Base-by-base conservation (phyloP, 805 yeast genomes). In the Saccharomycopsis fibuligera region DNA sequence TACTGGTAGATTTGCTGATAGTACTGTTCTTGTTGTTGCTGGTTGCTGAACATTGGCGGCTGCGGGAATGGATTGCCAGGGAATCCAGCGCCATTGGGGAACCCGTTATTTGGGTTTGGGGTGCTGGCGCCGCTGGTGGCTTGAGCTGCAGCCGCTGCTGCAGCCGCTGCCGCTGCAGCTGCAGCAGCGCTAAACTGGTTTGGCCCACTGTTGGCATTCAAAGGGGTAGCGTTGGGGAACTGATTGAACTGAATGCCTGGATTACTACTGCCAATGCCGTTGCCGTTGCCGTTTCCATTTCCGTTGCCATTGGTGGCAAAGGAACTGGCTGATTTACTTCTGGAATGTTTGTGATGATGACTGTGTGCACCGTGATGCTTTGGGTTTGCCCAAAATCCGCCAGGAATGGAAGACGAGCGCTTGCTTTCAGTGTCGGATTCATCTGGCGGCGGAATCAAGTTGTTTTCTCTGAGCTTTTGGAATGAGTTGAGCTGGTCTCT, bases 91-190 rank as follows among this genome's bases (percentile, higher is more conserved):
- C 37, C 36, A 5, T 24, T 9, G 29, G 50, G 35, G 41, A 36
- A 35, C 25, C 23, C 2, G 8, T 31, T 9, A 16, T 17, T n/a
- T 17, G 42, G 44, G 23, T 44, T 35, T 12, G 48, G 31, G 14
- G 51, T 24, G 39, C 41, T 39, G 12, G 41, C 35, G 16, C 52
- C 42, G n/a, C 21, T 25, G 23, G 49, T 36, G 17, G 51, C 41
- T 23, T 35, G 31, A 21, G 50, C 29, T 21, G 51, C 40, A 27
- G 54, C 38, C 16, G 54, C 49, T 41, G 56, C 46, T 17, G 50
- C 41, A 12, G 55, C 50, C 21, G 57, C 47, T 21, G 54, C 38
- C 19, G 56, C 46, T 6, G 48, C 41, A 21, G 55, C 51, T 22
- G 55, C 48, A 27, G 50, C 46, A 22, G 5, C 9, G 17, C 33